phyloP scores from a whole-genome alignment of 2,329 filamentous ascomycete species.

The Penicillium nordicum region DNA sequence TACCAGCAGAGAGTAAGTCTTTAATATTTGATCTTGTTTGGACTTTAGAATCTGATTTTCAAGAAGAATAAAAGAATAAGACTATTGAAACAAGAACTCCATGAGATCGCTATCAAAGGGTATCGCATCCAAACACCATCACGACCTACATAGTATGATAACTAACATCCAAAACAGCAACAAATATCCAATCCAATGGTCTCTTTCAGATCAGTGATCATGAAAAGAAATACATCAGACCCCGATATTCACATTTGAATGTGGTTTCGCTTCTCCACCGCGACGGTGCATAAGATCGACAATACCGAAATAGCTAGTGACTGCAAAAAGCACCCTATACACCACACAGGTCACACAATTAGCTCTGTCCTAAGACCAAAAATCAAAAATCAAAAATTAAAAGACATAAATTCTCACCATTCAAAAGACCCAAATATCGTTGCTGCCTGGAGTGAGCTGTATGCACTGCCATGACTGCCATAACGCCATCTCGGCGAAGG shows the following conservation, averaged over 20 bases:
- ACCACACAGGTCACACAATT: not conserved
- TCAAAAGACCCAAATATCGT: constrained; percentile 49
- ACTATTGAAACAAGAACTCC: not conserved
- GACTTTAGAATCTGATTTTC: not conserved
- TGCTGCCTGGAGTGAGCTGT: constrained; percentile 56
- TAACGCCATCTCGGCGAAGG: constrained; percentile 53
- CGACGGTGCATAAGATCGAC: constrained; percentile 46
- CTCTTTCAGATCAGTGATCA: not conserved
- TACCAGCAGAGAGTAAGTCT: not conserved
- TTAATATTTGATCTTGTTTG: not conserved
- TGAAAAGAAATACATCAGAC: constrained; percentile 6
- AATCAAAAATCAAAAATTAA: not conserved
- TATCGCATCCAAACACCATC: not conserved
- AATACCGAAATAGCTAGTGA: constrained; percentile 49
- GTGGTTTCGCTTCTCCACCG: constrained; percentile 20
- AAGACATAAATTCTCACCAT: constrained; percentile 35
- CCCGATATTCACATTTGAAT: constrained; percentile 24
- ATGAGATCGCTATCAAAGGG: not conserved
- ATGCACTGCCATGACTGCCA: constrained; percentile 47
- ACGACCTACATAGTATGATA: not conserved
- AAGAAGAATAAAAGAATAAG: not conserved
- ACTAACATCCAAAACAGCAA: not conserved
- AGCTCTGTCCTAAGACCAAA: not conserved
- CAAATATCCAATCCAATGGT: not conserved
- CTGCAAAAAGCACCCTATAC: constrained; percentile 44